Base-by-base conservation (phyloP, 1,284 basidiomycete species). In the Tetrapyrgos nigripes region DNA sequence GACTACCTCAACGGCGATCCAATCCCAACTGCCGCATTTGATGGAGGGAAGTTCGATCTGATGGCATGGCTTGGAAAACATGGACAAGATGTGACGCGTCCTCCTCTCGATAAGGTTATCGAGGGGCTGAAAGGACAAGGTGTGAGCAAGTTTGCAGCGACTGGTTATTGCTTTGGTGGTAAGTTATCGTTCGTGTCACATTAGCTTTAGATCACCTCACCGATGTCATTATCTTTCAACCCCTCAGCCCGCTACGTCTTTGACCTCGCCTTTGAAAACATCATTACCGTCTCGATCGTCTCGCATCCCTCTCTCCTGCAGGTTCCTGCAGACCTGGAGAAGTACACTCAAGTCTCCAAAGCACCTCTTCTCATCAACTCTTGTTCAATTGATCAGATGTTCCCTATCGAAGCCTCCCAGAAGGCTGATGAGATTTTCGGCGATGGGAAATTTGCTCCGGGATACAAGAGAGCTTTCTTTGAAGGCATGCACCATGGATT, bases 111-210 rank as follows among this genome's bases (percentile, higher is more conserved):
- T 71, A 83, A 80, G 27, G 82, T 89, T 57, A 78, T 90, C 44
- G 71, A 70, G 1, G 83, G 76, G 0, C 79, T 92, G 52, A 86
- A 85, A 66, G 80, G 72, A 14, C 68, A 81, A 56, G 89, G 90
- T 1, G 76, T 91, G 28, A 84, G 77, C 3, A 67, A 70, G 21
- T 82, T 91, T 61, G 87, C 77, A 4, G 87, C 86, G 1, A 83
- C 82, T 1, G 89, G 88, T 1, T 92, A 86, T 74, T 92, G 91
- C 76, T 89, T 85, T 60, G 90, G 91, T 40, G 89, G 85, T 79
- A 63, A 62, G 75, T 70, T 4, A 68, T 13, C 10, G 28, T 48
- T 61, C 17, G 47, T 24, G 10, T 48, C 23, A 17, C 17, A 24
- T 9, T 49, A 13, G 35, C 23, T 11, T 37, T 3, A 14, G 27